Evolutionary conservation across 768 basidiomycete genomes (phyloP).

Genomic region (Fomitopsis pulvina): DNA sequence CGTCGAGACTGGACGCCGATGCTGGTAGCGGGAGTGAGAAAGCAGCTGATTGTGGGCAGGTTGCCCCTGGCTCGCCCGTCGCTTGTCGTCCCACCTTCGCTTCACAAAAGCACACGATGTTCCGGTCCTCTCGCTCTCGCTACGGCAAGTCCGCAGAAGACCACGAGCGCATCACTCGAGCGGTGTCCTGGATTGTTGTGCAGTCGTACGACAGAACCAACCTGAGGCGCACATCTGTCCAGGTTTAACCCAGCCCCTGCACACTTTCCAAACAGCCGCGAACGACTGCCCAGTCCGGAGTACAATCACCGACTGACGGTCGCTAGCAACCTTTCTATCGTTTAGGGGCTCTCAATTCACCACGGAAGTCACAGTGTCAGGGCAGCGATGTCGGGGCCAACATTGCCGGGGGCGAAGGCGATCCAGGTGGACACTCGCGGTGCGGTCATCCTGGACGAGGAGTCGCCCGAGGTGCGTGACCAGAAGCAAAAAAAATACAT

Average conservation of each 20-base stretch:
- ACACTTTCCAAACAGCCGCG: background rate
- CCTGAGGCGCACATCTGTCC: background rate
- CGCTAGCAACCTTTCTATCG: background rate
- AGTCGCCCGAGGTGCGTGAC: conserved; percentile 85
- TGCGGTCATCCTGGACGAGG: conserved; percentile 88
- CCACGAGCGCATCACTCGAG: background rate
- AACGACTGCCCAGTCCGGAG: background rate
- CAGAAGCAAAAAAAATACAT: background rate
- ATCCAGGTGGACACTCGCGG: conserved; percentile 96
- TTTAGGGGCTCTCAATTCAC: background rate
- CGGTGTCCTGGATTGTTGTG: background rate
- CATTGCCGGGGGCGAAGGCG: conserved; percentile 74
- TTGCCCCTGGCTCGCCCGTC: background rate
- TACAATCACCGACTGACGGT: background rate
- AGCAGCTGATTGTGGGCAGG: background rate
- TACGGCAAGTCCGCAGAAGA: background rate
- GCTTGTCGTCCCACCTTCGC: background rate
- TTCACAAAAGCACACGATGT: conserved; percentile 5
- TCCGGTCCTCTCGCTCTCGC: background rate
- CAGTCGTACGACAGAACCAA: background rate
- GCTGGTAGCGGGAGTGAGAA: conserved; percentile 5
- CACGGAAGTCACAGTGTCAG: background rate
- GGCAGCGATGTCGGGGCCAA: conserved; percentile 35
- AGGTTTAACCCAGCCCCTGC: background rate
- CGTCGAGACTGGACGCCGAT: conserved; percentile 1